These are phyloP conservation scores for Lunularia cruciata DNA, from an alignment of 225 moss, liverwort and hornwort genomes.

Conservation along the genomic window DNA sequence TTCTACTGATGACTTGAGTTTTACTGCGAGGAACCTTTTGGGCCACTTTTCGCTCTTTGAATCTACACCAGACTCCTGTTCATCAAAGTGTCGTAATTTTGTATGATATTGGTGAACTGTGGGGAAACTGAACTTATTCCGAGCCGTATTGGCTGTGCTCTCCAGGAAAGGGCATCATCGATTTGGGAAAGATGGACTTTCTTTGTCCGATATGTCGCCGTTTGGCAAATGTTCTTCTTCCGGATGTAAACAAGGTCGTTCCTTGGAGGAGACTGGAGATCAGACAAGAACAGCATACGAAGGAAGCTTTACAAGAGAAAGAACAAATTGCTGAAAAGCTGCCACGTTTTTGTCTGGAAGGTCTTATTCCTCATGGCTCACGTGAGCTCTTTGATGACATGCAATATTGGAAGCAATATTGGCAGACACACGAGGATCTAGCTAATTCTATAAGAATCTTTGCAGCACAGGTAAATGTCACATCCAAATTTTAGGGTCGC, in stretches of 20 bases:
- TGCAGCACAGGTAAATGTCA: constrained; percentile 45
- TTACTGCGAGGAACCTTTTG: too few relatives aligned
- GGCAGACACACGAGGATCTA: constrained; percentile 34
- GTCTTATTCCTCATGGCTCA: constrained; percentile 22
- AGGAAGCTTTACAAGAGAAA: constrained; percentile 31
- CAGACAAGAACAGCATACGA: constrained; percentile 34
- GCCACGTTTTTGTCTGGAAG: constrained; percentile 35
- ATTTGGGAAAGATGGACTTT: constrained; percentile 71
- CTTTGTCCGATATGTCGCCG: constrained; percentile 97
- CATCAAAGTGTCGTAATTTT: too few relatives aligned
- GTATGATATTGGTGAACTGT: too few relatives aligned
- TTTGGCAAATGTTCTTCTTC: constrained; percentile 85
- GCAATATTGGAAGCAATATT: constrained; percentile 49
- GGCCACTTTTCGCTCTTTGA: too few relatives aligned
- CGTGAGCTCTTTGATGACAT: constrained; percentile 25
- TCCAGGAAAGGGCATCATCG: constrained; percentile 82
- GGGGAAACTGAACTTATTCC: background rate
- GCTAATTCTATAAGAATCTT: constrained; percentile 43
- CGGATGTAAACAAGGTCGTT: constrained; percentile 68
- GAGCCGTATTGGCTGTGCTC: constrained; percentile 16
- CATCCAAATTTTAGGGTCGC: background rate
- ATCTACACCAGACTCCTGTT: too few relatives aligned
- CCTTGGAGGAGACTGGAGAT: constrained; percentile 54
- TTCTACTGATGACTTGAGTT: too few relatives aligned
- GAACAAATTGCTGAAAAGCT: constrained; percentile 42